Evolutionary conservation across 208 protist genomes (phyloP).

Genomic region (Trypanosoma platydactyli): DNA sequence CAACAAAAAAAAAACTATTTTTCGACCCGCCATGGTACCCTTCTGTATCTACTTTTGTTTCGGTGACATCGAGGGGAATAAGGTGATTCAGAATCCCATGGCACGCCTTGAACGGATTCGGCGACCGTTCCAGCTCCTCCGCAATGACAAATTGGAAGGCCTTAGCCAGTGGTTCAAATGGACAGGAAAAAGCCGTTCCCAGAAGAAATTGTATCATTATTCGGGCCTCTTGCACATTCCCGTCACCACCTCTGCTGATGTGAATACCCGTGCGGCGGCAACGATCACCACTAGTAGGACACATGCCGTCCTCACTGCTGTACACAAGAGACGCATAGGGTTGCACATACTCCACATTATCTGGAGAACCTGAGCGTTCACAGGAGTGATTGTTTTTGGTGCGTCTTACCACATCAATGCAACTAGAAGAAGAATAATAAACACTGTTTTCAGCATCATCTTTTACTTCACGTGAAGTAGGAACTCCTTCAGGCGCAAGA

Average conservation of each 20-base stretch:
- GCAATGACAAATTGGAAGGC: slow-evolving; percentile 70
- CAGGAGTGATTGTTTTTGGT: neutral
- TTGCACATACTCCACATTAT: neutral
- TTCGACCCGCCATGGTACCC: neutral
- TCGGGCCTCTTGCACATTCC: slow-evolving; percentile 36
- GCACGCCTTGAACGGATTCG: slow-evolving; percentile 2
- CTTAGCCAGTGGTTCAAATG: slow-evolving; percentile 50
- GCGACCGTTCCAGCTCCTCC: slow-evolving; percentile 30
- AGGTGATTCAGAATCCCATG: slow-evolving; percentile 6
- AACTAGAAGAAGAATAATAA: slow-evolving; percentile 17
- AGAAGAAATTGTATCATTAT: slow-evolving; percentile 51
- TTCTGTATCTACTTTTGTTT: neutral
- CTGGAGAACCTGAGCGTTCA: neutral
- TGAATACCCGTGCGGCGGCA: neutral
- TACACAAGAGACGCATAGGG: neutral
- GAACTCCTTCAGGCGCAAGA: neutral
- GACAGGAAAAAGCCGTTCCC: slow-evolving; percentile 69
- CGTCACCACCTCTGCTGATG: neutral
- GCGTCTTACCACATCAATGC: slow-evolving; percentile 3
- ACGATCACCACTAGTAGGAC: slow-evolving; percentile 2
- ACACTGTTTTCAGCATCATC: slow-evolving; percentile 1
- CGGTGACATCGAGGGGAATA: neutral
- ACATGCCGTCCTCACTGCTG: slow-evolving; percentile 27
- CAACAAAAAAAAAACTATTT: slow-evolving; percentile 10
- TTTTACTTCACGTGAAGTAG: neutral